Evolutionary conservation across 768 basidiomycete species (phyloP).

Genomic region (Lactarius indigo): DNA sequence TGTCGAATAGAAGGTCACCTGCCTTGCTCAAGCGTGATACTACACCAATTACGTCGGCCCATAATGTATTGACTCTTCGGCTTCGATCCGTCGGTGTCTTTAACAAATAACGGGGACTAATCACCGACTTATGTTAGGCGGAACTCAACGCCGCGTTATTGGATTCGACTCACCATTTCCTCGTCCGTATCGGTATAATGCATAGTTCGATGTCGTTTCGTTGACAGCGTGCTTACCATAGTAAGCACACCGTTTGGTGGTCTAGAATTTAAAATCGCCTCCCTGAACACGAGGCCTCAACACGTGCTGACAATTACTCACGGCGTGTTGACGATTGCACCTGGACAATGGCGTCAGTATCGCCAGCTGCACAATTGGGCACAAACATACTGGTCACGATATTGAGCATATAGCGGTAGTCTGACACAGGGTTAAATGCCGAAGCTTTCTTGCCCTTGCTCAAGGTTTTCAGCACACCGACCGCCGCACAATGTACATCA

Average conservation of each 20-base stretch:
- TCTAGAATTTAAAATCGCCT: slow-evolving; percentile 23
- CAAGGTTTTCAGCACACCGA: slow-evolving; percentile 72
- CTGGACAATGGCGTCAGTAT: slow-evolving; percentile 33
- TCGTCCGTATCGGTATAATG: slow-evolving; percentile 84
- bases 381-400: slow-evolving; percentile 64
- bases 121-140: neutral
- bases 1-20: slow-evolving; percentile 73
- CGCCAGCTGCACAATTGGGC: neutral
- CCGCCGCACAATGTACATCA: slow-evolving; percentile 91
- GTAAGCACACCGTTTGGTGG: slow-evolving; percentile 71
- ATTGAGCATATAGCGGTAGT: slow-evolving; percentile 90
- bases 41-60: slow-evolving; percentile 87
- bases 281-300: neutral
- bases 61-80: slow-evolving; percentile 81
- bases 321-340: slow-evolving; percentile 97
- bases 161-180: slow-evolving; percentile 53
- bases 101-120: slow-evolving; percentile 72
- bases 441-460: slow-evolving; percentile 44
- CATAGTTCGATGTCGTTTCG: slow-evolving; percentile 82
- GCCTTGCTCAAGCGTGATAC: slow-evolving; percentile 56
- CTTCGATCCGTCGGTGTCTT: slow-evolving; percentile 71
- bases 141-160: neutral
- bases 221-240: slow-evolving; percentile 77
- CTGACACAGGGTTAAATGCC: slow-evolving; percentile 50
- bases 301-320: slow-evolving; percentile 35